Conservation (phyloP, 2,329 filamentous ascomycete species). For the Colletotrichum sp. region DNA sequence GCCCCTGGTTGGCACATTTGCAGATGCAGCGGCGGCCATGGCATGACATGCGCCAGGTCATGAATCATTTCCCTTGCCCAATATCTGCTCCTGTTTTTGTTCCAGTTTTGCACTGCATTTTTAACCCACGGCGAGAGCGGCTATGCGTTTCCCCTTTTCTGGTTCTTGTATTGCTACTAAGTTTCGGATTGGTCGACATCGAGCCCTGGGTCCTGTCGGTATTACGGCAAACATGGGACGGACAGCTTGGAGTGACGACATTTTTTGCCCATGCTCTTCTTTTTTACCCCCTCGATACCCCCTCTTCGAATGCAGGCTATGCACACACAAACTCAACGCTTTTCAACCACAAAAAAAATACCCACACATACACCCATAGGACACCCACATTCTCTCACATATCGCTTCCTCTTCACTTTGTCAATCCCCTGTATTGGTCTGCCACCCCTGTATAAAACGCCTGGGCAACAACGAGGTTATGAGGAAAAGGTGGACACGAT, state of each 20-base stretch:
- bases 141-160: background rate
- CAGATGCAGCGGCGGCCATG: constrained; percentile 62
- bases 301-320: background rate
- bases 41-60: constrained; percentile 30
- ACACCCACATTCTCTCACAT: constrained; percentile 14
- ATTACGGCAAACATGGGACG: constrained; percentile 13
- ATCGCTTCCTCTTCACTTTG: constrained; percentile 6
- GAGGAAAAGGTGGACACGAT: constrained; percentile 20
- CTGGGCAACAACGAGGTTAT: constrained; percentile 16
- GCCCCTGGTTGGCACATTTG: constrained; percentile 64
- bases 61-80: constrained; percentile 4
- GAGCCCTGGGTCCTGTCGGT: constrained; percentile 5
- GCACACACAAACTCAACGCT: background rate
- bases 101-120: background rate
- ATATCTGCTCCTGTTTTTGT: background rate
- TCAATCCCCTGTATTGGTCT: constrained; percentile 9
- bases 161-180: background rate
- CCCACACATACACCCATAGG: background rate
- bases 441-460: constrained; percentile 9
- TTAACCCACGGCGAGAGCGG: background rate
- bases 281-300: constrained; percentile 11
- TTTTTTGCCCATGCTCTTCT: background rate
- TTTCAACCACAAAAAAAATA: background rate
- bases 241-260: constrained; percentile 16
- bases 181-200: constrained; percentile 2